Conservation (phyloP, 768 basidiomycete species). For the Auricularia sp. region DNA sequence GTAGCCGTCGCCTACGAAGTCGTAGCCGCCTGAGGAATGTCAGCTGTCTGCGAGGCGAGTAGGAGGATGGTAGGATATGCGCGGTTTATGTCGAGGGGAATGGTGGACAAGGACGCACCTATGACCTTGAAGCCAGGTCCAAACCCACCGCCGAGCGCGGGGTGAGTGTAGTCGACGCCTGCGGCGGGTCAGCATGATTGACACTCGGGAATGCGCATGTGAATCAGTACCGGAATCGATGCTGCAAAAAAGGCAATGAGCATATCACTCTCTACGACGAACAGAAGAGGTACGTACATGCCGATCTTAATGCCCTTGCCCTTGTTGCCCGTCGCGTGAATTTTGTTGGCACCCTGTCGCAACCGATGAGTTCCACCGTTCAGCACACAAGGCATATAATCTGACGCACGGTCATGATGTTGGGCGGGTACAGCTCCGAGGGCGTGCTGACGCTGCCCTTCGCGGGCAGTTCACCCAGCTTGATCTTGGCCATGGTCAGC, state of each 20-base stretch:
- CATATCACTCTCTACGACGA: neutral
- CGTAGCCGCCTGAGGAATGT: slow-evolving; percentile 3
- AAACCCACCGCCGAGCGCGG: slow-evolving; percentile 11
- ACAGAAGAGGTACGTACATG: slow-evolving; percentile 8
- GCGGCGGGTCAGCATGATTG: neutral
- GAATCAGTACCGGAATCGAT: slow-evolving; percentile 1
- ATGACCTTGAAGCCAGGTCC: slow-evolving; percentile 9
- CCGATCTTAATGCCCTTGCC: slow-evolving; percentile 30
- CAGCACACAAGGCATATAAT: too few species aligned
- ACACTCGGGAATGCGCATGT: neutral
- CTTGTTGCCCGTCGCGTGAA: slow-evolving; percentile 25
- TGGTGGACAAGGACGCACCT: too few species aligned
- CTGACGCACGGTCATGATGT: neutral
- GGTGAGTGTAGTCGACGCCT: neutral
- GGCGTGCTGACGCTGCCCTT: too few species aligned
- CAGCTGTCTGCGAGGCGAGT: too few species aligned
- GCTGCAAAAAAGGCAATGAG: neutral
- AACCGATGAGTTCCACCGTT: neutral
- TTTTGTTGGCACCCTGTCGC: slow-evolving; percentile 19
- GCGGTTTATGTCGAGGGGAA: too few species aligned
- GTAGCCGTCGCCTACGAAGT: slow-evolving; percentile 10
- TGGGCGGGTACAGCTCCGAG: neutral
- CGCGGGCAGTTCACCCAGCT: too few species aligned
- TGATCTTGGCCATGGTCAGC: too few species aligned
- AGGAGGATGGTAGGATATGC: too few species aligned